Conservation (phyloP, 345 rosid genomes). For the Firmiana major region DNA sequence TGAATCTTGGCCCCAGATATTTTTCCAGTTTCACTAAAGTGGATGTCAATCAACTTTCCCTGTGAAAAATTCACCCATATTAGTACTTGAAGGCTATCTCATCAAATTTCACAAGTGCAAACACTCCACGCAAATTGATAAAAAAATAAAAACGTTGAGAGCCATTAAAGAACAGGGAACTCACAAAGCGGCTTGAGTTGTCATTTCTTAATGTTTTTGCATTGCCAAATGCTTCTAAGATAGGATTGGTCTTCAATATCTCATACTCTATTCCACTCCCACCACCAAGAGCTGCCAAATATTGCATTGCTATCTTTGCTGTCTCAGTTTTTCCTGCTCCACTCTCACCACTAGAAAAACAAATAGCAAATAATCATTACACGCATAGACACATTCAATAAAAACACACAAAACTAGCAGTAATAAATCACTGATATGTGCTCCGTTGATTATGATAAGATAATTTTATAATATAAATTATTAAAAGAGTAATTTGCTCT, state of each 20-base stretch:
- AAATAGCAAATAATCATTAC: constrained; percentile 23
- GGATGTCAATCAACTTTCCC: constrained; percentile 97
- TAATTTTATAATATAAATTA: not conserved
- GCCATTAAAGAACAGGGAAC: constrained; percentile 33
- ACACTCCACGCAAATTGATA: not conserved
- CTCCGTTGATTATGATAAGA: not conserved
- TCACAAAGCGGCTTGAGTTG: constrained; percentile 99
- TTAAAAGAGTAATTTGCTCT: not conserved
- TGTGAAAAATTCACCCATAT: constrained; percentile 37
- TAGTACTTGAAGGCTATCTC: constrained; percentile 16
- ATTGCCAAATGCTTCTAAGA: constrained; percentile 98
- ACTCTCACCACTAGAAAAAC: constrained; percentile 85
- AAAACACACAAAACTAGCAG: constrained; percentile 10
- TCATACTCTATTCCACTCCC: constrained; percentile 99
- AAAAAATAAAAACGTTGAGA: not conserved
- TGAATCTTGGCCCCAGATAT: constrained; percentile 98
- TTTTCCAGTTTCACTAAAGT: constrained; percentile 94
- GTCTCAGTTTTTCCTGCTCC: constrained; percentile 99
- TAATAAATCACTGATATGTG: not conserved
- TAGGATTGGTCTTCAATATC: constrained; percentile 96
- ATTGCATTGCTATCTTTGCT: constrained; percentile 99
- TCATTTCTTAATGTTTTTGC: constrained; percentile 95
- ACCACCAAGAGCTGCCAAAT: constrained; percentile 98
- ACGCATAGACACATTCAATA: constrained; percentile 1
- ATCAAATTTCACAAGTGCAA: not conserved